Conservation (phyloP, 805 yeast species). For the Cyberlindnera galapagoensis region DNA sequence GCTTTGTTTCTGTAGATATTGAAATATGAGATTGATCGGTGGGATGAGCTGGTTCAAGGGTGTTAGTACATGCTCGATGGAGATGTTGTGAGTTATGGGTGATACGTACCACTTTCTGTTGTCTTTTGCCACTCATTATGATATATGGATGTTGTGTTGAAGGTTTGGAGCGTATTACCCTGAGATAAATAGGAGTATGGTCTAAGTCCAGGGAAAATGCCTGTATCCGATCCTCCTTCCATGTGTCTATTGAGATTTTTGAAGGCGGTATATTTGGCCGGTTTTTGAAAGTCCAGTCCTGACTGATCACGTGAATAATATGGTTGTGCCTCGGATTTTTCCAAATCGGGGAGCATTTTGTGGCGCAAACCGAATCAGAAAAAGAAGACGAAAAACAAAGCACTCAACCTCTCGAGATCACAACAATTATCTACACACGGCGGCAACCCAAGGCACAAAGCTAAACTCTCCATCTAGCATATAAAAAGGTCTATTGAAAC, state of each 20-base stretch:
- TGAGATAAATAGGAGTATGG: no score
- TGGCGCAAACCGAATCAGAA: neutral
- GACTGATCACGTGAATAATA: no score
- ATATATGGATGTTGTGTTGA: constrained; percentile 3
- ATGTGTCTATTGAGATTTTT: no score
- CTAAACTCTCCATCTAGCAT: neutral
- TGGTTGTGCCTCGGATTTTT: no score
- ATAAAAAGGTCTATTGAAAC: neutral
- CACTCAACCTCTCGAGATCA: neutral
- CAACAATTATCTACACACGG: neutral
- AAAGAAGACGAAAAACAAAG: neutral
- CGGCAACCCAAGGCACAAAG: neutral
- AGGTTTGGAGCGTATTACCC: no score
- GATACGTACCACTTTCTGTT: constrained; percentile 36
- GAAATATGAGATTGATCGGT: constrained; percentile 88
- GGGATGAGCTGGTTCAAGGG: constrained; percentile 51
- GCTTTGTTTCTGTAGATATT: constrained; percentile 75
- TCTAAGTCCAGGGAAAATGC: no score
- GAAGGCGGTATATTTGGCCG: no score
- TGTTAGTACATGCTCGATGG: no score
- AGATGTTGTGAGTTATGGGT: no score
- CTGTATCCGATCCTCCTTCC: no score
- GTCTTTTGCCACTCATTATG: constrained; percentile 35
- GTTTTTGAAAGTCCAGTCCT: no score
- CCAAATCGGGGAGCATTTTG: no score